phyloP scores from a whole-genome alignment of 2,329 filamentous ascomycete species.

The Laburnicola sp. region DNA sequence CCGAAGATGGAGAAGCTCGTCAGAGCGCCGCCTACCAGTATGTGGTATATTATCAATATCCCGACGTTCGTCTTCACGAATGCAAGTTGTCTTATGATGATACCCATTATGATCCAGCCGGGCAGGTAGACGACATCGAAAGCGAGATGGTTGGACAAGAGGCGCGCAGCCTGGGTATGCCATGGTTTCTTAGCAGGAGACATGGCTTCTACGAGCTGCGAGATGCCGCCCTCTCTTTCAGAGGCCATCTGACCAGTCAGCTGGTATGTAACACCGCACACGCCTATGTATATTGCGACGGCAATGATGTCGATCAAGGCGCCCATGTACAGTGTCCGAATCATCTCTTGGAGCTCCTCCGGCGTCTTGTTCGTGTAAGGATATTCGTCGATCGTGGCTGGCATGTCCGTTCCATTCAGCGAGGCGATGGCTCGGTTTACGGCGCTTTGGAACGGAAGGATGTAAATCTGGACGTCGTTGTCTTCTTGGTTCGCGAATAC shows the following conservation, averaged over 20 bases:
- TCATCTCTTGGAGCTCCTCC: constrained; percentile 8
- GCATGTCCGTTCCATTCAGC: constrained; percentile 14
- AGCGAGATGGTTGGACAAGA: constrained; percentile 24
- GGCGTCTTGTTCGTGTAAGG: constrained; percentile 62
- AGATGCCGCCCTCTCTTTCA: constrained; percentile 30
- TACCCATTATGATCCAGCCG: constrained; percentile 27
- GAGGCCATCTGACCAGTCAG: constrained; percentile 27
- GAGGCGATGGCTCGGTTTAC: constrained; percentile 45
- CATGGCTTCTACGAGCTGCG: constrained; percentile 31
- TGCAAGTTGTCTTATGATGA: constrained; percentile 19
- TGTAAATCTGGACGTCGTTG: constrained; percentile 21
- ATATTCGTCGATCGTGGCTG: constrained; percentile 59
- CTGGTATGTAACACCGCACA: constrained; percentile 28
- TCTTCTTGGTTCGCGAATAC: constrained; percentile 15
- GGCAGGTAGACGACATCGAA: constrained; percentile 33
- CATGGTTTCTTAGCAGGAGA: constrained; percentile 23
- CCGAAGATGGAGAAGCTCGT: constrained; percentile 26
- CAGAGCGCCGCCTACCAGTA: constrained; percentile 25
- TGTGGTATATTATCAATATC: constrained; percentile 22
- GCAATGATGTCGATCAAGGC: constrained; percentile 21
- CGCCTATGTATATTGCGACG: constrained; percentile 22
- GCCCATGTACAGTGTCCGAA: constrained; percentile 28
- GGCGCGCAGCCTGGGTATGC: constrained; percentile 22
- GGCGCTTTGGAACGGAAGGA: constrained; percentile 26
- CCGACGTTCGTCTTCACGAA: constrained; percentile 18